A percentile compares a stretch with the other conserved stretches of the same genome.
These are phyloP conservation scores for Claviceps spartinae DNA, from an alignment of 2,329 filamentous ascomycete genomes.

Conservation along the genomic window DNA sequence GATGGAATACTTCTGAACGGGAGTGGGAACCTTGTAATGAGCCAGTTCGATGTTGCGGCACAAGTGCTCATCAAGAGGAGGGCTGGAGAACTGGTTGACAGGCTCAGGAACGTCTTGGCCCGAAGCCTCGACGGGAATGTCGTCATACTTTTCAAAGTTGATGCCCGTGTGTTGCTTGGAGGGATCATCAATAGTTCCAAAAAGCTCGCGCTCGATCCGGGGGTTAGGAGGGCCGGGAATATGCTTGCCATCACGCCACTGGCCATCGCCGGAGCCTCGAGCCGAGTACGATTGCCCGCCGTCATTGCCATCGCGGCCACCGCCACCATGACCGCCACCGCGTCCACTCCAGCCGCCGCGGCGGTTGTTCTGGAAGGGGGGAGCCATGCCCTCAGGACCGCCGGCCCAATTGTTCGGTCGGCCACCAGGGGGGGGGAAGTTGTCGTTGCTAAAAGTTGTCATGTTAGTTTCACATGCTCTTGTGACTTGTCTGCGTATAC, in stretches of 20 bases:
- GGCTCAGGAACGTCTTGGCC: constrained; percentile 88
- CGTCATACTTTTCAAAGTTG: constrained; percentile 99
- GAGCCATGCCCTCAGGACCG: constrained; percentile 9
- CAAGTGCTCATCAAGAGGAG: constrained; percentile 88
- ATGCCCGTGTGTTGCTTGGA: constrained; percentile 95
- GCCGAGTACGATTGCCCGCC: constrained; percentile 40
- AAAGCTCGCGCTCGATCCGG: constrained; percentile 88
- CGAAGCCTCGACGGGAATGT: constrained; percentile 96
- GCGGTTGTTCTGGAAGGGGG: constrained; percentile 15
- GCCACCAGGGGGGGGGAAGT: constrained; percentile 13
- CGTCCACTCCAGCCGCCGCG: constrained; percentile 21
- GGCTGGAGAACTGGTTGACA: constrained; percentile 80
- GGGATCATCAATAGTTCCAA: constrained; percentile 80
- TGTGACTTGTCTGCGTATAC: background rate
- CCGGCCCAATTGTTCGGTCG: constrained; percentile 23
- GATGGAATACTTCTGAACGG: constrained; percentile 98
- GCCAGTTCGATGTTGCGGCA: constrained; percentile 87
- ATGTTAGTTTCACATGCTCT: background rate
- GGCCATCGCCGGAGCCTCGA: constrained; percentile 83
- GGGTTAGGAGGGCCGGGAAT: constrained; percentile 77
- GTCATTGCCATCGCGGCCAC: constrained; percentile 28
- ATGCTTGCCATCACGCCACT: constrained; percentile 97
- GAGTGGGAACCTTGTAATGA: constrained; percentile 89
- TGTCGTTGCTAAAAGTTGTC: constrained; percentile 2
- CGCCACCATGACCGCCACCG: constrained; percentile 20